Evolutionary conservation across 2,329 filamentous ascomycete species (phyloP).

Genomic region (Beauveria sp.): DNA sequence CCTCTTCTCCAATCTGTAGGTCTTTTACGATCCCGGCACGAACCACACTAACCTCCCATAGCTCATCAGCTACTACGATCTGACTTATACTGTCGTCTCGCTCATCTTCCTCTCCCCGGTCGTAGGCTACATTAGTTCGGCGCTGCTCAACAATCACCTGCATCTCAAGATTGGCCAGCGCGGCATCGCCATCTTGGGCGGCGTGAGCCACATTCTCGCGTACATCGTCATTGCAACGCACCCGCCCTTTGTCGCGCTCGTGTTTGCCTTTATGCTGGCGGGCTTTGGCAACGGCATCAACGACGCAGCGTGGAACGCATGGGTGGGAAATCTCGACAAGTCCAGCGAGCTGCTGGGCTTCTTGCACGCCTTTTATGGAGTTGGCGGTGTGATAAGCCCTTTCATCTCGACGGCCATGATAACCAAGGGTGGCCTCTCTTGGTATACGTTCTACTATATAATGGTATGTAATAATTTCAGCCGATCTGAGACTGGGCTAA

Average conservation of each 20-base stretch:
- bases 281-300: constrained; percentile 64
- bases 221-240: constrained; percentile 57
- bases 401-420: constrained; percentile 65
- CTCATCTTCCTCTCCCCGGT: constrained; percentile 36
- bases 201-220: constrained; percentile 46
- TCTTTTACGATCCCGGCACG: constrained; percentile 6
- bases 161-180: constrained; percentile 34
- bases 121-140: constrained; percentile 35
- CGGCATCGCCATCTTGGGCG: constrained; percentile 32
- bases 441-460: constrained; percentile 69
- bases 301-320: constrained; percentile 49
- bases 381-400: constrained; percentile 62
- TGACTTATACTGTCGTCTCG: constrained; percentile 36
- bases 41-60: constrained; percentile 8
- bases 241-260: constrained; percentile 60
- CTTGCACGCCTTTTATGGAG: constrained; percentile 60
- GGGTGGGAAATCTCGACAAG: constrained; percentile 57
- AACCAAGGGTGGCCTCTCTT: constrained; percentile 49
- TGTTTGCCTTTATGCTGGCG: constrained; percentile 57
- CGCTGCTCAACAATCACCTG: constrained; percentile 29
- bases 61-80: constrained; percentile 28
- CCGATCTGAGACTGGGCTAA: background rate
- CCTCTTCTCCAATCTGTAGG: constrained; percentile 45
- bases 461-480: constrained; percentile 43
- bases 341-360: constrained; percentile 64